These are phyloP conservation scores for Saccharomyces pastorianus DNA, from an alignment of 1,139 yeast species.

Conservation along the genomic window DNA sequence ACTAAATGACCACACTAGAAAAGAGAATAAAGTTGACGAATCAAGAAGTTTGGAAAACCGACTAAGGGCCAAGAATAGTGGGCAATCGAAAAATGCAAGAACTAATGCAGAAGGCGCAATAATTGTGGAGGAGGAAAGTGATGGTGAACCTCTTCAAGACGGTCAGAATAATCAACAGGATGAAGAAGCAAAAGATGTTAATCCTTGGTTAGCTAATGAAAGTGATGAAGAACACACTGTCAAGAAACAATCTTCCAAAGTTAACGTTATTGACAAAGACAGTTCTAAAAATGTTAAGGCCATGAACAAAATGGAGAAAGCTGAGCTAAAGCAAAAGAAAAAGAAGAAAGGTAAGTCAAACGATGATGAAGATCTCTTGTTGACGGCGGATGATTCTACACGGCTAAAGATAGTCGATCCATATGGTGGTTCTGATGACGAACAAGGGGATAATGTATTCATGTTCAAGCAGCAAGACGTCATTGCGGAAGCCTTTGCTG, in stretches of 20 bases:
- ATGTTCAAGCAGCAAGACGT: constrained; percentile 74
- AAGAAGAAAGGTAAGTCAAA: constrained; percentile 9
- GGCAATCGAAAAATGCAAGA: constrained; percentile 4
- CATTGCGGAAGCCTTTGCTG: constrained; percentile 89
- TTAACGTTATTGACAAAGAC: constrained; percentile 48
- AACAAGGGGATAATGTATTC: constrained; percentile 27
- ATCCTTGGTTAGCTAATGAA: constrained; percentile 62
- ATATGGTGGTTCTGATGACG: constrained; percentile 36
- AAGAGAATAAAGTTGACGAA: constrained; percentile 52
- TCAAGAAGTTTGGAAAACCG: constrained; percentile 40
- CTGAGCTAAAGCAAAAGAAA: constrained; percentile 34
- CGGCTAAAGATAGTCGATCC: constrained; percentile 40
- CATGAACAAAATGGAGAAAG: constrained; percentile 44
- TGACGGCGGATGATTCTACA: constrained; percentile 23
- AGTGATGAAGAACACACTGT: constrained; percentile 27
- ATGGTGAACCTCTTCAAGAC: constrained; percentile 6
- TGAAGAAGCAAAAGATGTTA: constrained; percentile 27
- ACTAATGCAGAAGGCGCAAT: constrained; percentile 4
- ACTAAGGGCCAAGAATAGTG: constrained; percentile 22
- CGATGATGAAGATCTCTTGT: constrained; percentile 21
- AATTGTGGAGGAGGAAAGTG: constrained; percentile 5
- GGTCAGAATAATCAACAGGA: constrained; percentile 4
- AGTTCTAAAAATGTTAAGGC: constrained; percentile 43
- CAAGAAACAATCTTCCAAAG: constrained; percentile 45
- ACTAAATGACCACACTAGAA: constrained; percentile 33